Evolutionary conservation across 1,284 basidiomycete genomes (phyloP).

Genomic region (Pseudozyma sp.): DNA sequence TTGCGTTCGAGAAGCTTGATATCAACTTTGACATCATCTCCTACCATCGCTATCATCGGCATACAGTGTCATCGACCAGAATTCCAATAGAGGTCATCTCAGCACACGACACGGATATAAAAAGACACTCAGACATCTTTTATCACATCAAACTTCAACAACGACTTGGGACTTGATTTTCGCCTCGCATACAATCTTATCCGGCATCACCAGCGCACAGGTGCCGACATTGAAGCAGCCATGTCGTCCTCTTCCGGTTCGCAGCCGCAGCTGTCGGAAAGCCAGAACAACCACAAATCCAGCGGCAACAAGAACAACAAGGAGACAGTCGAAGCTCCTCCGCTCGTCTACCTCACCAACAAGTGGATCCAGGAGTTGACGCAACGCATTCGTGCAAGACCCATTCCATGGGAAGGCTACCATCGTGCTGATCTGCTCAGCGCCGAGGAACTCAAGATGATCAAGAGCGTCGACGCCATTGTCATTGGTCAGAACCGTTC

Average conservation of each 20-base stretch:
- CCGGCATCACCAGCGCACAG: too few species aligned
- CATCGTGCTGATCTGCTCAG: slow-evolving; percentile 92
- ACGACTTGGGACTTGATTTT: too few species aligned
- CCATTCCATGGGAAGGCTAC: slow-evolving; percentile 98
- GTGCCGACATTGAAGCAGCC: slow-evolving; percentile 1
- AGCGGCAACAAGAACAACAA: slow-evolving; percentile 27
- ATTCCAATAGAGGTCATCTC: too few species aligned
- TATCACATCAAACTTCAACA: too few species aligned
- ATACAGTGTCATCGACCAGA: too few species aligned
- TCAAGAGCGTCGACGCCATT: slow-evolving; percentile 77
- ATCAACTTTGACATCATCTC: not conserved
- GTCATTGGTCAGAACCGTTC: slow-evolving; percentile 91
- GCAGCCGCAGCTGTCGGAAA: slow-evolving; percentile 17
- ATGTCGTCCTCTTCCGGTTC: slow-evolving; percentile 36
- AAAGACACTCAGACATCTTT: too few species aligned
- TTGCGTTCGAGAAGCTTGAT: slow-evolving; percentile 9
- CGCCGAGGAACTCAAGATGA: slow-evolving; percentile 85
- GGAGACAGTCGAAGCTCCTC: slow-evolving; percentile 61
- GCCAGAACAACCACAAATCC: slow-evolving; percentile 13
- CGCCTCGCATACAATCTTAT: too few species aligned
- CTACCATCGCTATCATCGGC: not conserved
- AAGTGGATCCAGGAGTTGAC: slow-evolving; percentile 87
- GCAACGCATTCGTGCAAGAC: slow-evolving; percentile 86
- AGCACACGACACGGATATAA: too few species aligned
- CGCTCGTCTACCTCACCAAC: slow-evolving; percentile 86